Evolutionary conservation across 345 rosid species (phyloP).

Genomic region (Lagerstroemia speciosa): DNA sequence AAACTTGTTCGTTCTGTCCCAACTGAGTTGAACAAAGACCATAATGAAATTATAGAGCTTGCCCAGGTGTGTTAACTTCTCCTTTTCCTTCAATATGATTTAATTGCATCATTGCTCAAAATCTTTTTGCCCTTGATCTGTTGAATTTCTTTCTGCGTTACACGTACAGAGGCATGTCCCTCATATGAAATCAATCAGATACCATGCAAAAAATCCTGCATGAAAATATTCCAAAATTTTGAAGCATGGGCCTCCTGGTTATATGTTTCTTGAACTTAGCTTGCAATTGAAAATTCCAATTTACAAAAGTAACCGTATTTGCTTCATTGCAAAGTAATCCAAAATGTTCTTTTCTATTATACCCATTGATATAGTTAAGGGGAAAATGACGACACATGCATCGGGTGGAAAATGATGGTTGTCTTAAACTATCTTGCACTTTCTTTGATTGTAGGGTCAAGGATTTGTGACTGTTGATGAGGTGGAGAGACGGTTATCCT

Average conservation of each 20-base stretch:
- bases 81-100: not conserved
- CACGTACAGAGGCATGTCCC: not conserved
- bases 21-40: slow-evolving; percentile 90
- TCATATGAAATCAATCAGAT: not conserved
- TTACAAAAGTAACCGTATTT: not conserved
- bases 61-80: slow-evolving; percentile 50
- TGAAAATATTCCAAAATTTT: not conserved
- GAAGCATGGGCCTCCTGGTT: not conserved
- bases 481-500: slow-evolving; percentile 60
- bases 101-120: not conserved
- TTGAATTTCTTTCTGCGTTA: not conserved
- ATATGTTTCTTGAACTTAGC: not conserved
- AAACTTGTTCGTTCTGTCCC: slow-evolving; percentile 90
- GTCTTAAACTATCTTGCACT: not conserved
- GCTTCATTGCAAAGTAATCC: not conserved
- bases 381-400: not conserved
- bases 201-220: not conserved
- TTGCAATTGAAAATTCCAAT: not conserved
- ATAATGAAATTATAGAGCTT: slow-evolving; percentile 76
- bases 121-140: not conserved
- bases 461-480: slow-evolving; percentile 85
- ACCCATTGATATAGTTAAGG: not conserved
- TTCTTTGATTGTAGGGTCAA: slow-evolving; percentile 43
- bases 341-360: not conserved
- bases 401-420: not conserved